Evolutionary conservation across 1,284 basidiomycete species (phyloP).

Genomic region (Heliocybe sulcata): DNA sequence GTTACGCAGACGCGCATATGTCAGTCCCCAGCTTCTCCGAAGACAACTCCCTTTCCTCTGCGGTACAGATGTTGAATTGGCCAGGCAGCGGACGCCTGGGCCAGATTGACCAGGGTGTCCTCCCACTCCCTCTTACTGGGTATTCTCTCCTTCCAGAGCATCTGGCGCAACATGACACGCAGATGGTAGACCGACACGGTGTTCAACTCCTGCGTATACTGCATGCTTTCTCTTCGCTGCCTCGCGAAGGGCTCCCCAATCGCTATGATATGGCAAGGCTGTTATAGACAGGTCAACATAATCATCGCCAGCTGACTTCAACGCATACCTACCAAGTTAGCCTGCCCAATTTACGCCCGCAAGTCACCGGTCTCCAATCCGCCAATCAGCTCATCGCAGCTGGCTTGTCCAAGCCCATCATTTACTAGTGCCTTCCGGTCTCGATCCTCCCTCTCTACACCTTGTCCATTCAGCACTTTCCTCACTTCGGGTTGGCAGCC

Average conservation of each 20-base stretch:
- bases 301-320: not conserved
- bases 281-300: conserved; percentile 12
- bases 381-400: not conserved
- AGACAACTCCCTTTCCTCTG: no score
- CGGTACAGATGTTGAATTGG: no score
- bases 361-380: conserved; percentile 32
- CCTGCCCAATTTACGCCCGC: conserved; percentile 30
- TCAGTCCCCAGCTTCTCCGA: no score
- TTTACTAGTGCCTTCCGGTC: no score
- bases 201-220: conserved; percentile 78
- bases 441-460: no score
- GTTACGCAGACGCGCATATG: no score
- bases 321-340: conserved; percentile 26
- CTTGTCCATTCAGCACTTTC: no score
- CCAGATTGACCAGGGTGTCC: conserved; percentile 72
- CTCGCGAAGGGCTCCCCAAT: no score
- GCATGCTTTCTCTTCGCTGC: conserved; percentile 73
- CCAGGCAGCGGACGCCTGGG: no score
- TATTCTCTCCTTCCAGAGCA: conserved; percentile 73
- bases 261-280: conserved; percentile 31
- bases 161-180: conserved; percentile 82
- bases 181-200: conserved; percentile 82
- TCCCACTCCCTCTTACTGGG: conserved; percentile 84
- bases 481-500: no score
- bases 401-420: no score